Percentiles rank a stretch among this genome's conserved stretches.
Conservation (phyloP, 345 rosid species). For the Eucalyptus fibrosa region DNA sequence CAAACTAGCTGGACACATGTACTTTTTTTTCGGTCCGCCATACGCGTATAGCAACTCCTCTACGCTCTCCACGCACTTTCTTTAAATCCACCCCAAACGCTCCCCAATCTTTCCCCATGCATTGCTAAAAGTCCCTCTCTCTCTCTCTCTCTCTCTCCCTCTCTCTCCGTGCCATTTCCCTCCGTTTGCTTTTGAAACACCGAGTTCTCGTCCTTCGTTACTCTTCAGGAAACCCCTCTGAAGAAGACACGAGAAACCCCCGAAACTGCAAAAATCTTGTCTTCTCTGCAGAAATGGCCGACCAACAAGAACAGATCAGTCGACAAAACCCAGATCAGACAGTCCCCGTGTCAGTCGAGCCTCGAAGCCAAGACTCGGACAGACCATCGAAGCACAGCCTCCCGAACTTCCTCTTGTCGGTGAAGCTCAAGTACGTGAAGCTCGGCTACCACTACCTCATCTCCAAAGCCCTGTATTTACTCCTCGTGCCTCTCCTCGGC, state of each 20-base stretch:
- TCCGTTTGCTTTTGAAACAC: neutral
- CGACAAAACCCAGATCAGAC: neutral
- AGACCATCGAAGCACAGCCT: neutral
- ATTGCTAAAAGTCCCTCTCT: neutral
- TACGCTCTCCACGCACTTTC: neutral
- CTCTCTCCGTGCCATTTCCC: neutral
- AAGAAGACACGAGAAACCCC: neutral
- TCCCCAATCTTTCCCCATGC: neutral
- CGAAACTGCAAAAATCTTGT: neutral
- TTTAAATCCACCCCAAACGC: neutral
- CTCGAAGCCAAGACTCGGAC: neutral
- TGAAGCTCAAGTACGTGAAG: constrained; percentile 18
- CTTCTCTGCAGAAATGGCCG: neutral
- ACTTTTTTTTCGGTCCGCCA: neutral
- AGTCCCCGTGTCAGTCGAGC: neutral
- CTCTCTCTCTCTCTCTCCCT: neutral
- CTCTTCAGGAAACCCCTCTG: neutral
- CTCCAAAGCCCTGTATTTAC: constrained; percentile 9
- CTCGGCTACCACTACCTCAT: constrained; percentile 25
- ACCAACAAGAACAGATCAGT: neutral
- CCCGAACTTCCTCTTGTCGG: constrained; percentile 8
- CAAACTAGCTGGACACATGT: neutral
- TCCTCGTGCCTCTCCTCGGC: constrained; percentile 1
- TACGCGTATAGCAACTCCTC: neutral
- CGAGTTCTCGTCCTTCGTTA: neutral